phyloP scores from a whole-genome alignment of 106 monocot genomes.

The Allium cepa region DNA sequence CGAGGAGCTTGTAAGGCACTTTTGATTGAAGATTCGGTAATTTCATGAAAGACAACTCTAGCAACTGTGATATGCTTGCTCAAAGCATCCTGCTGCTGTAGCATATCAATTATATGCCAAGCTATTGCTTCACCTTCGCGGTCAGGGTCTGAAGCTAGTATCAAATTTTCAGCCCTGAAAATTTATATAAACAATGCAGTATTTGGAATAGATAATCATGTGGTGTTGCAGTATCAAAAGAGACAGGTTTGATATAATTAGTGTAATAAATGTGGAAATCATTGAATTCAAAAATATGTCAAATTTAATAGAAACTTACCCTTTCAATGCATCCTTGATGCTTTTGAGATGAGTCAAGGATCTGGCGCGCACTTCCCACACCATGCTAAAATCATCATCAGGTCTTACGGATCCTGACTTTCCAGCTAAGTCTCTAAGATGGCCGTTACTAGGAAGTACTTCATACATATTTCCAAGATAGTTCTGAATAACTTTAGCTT shows the following conservation, averaged over 20 bases:
- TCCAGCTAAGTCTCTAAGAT: slow-evolving; percentile 92
- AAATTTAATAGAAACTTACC: slow-evolving; percentile 26
- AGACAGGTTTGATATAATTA: neutral
- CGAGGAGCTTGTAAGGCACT: slow-evolving; percentile 72
- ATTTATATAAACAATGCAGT: neutral
- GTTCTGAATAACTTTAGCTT: slow-evolving; percentile 84
- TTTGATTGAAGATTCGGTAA: slow-evolving; percentile 83
- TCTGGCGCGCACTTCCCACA: slow-evolving; percentile 90
- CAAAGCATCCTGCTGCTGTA: slow-evolving; percentile 85
- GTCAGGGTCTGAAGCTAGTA: slow-evolving; percentile 96
- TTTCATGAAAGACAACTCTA: slow-evolving; percentile 96
- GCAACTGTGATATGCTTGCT: slow-evolving; percentile 47
- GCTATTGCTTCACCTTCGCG: slow-evolving; percentile 99
- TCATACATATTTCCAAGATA: slow-evolving; percentile 86
- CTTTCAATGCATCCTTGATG: slow-evolving; percentile 70
- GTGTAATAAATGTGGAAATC: too few relatives aligned
- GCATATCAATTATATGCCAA: slow-evolving; percentile 94
- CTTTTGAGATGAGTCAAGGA: slow-evolving; percentile 97
- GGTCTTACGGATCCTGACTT: slow-evolving; percentile 89
- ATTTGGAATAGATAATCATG: neutral
- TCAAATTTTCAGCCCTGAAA: slow-evolving; percentile 79
- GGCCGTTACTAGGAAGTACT: slow-evolving; percentile 90
- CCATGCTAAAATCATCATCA: slow-evolving; percentile 97
- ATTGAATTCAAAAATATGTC: neutral
- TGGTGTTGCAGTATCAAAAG: neutral